Evolutionary conservation across 2,329 filamentous ascomycete species (phyloP).

Genomic region (Penicillium decumbens): DNA sequence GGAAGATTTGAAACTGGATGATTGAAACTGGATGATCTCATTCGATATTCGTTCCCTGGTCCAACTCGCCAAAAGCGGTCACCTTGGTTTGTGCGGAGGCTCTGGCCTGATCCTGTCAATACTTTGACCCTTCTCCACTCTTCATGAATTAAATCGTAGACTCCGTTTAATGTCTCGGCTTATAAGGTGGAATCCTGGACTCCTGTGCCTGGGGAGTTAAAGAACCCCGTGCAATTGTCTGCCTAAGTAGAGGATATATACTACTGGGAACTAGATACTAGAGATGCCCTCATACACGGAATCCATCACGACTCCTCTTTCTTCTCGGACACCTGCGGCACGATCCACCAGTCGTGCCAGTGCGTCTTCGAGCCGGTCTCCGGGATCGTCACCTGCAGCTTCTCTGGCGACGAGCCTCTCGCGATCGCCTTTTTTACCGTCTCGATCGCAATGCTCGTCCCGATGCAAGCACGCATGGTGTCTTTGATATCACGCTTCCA

Average conservation of each 20-base stretch:
- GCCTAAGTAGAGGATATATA: neutral
- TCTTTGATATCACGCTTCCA: slow-evolving; percentile 60
- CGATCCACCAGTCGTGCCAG: slow-evolving; percentile 46
- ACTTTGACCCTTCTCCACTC: neutral
- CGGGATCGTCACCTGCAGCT: slow-evolving; percentile 35
- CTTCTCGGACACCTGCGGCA: slow-evolving; percentile 37
- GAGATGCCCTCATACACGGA: neutral
- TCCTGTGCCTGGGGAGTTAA: no score
- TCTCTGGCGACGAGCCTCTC: neutral
- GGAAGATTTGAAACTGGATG: slow-evolving; percentile 9
- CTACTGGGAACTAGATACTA: neutral
- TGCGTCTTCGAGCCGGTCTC: slow-evolving; percentile 37
- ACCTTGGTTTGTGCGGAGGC: neutral
- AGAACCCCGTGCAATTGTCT: neutral
- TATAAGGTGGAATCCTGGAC: no score
- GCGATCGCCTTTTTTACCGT: slow-evolving; percentile 56
- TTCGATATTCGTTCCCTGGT: slow-evolving; percentile 10
- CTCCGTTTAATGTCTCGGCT: neutral
- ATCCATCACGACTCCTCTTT: slow-evolving; percentile 5
- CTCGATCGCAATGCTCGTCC: slow-evolving; percentile 60
- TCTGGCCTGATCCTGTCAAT: slow-evolving; percentile 3
- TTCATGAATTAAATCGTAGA: neutral
- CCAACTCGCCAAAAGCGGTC: slow-evolving; percentile 1
- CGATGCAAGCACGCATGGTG: slow-evolving; percentile 65
- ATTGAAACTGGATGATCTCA: slow-evolving; percentile 21